Evolutionary conservation across 331 rosid genomes (phyloP), one percentile per base, ranked within the genome.

Genomic region (Rosa hybrid): DNA sequence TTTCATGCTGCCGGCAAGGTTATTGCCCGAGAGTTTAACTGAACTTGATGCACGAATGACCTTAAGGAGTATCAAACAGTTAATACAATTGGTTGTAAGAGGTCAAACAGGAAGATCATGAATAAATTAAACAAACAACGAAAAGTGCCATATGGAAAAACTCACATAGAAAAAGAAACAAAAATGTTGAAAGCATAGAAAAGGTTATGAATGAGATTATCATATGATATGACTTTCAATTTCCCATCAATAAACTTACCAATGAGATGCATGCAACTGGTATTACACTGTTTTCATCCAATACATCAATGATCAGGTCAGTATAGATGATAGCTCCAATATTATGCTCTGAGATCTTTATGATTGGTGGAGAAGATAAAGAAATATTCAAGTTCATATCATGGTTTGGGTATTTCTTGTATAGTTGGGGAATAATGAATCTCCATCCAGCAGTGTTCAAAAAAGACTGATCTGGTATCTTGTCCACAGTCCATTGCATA

Each of bases 401-500:
- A 78, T 86, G 91, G 84, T 93, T 88, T 34, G 98, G 99, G 81
- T 93, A 95, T 83, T 93, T 95, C 90, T 82, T 89, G 90, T 93
- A 95, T 51, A 95, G 85, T 75, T 92, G 98, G 77, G 98, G 99
- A 84, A 95, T 65, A 67, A 95, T 84, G 85, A 88, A 93, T 95
- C 96, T 95, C 97, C 98, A 95, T 79, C 90, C 98, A 46, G 96
- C 96, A 18, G 98, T 95, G 88, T 91, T 95, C 82, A 93, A 67
- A 81, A 93, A 85, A 51, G 93, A 85, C 77, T 91, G 98, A 85
- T 93, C 91, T 44, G 99, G 97, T 83, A 95, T 70, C 83, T 93
- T 83, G 80, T 91, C 92, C 71, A 95, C 95, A 83, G 88, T 70
- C 99, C 99, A 95, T 79, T 86, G 92, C 98, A 95, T 91, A 85